phyloP scores from a whole-genome alignment of 192 early-diverging fungal species.

The Cetraspora pellucida region DNA sequence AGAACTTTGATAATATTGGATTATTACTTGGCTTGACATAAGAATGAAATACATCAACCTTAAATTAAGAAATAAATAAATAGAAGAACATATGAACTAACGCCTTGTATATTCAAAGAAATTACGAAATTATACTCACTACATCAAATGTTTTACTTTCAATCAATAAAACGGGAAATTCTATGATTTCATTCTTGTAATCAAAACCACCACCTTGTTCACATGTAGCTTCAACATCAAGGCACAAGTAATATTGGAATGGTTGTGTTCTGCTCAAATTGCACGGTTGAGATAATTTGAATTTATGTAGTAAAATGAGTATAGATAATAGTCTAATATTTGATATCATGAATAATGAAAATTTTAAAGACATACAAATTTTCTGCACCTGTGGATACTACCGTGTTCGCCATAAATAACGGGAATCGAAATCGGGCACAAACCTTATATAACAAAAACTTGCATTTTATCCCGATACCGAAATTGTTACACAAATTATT shows the following conservation, averaged over 20 bases:
- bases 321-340: too few species aligned
- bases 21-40: constrained; percentile 70
- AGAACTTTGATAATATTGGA: constrained; percentile 75
- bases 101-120: constrained; percentile 6
- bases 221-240: constrained; percentile 87
- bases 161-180: constrained; percentile 78
- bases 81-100: not conserved
- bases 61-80: constrained; percentile 21
- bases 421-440: too few species aligned
- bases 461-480: too few species aligned
- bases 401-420: too few species aligned
- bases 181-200: constrained; percentile 83
- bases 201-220: constrained; percentile 54
- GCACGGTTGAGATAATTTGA: too few species aligned
- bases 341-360: too few species aligned
- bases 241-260: constrained; percentile 69
- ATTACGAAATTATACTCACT: constrained; percentile 46
- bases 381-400: too few species aligned
- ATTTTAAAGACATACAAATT: too few species aligned
- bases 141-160: constrained; percentile 62
- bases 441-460: too few species aligned
- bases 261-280: constrained; percentile 39
- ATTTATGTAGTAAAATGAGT: too few species aligned
- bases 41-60: constrained; percentile 73
- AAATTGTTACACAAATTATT: too few species aligned